Conservation (phyloP, 768 basidiomycete genomes). For the Wakefieldia striispora region DNA sequence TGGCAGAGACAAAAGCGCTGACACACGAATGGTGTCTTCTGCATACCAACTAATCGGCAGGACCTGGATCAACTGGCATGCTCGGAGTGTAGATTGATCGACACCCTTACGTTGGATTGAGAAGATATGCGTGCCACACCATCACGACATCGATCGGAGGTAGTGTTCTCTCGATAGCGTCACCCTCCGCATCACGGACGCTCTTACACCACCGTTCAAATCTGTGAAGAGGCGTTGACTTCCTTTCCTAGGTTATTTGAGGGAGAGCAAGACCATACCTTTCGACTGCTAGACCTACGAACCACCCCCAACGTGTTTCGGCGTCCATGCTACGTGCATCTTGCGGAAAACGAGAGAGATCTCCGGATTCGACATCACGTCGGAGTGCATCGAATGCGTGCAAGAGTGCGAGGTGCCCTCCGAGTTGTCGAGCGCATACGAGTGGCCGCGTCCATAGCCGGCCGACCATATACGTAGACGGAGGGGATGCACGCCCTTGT, state of each 20-base stretch:
- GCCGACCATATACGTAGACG: background rate
- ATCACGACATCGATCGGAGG: constrained; percentile 38
- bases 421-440: constrained; percentile 21
- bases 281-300: constrained; percentile 35
- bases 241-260: background rate
- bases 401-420: constrained; percentile 27
- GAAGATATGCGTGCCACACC: constrained; percentile 38
- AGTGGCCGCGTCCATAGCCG: constrained; percentile 3
- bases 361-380: constrained; percentile 15
- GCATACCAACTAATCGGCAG: constrained; percentile 15
- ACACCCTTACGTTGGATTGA: constrained; percentile 30
- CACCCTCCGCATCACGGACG: background rate
- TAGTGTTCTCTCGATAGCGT: constrained; percentile 3
- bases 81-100: background rate
- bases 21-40: constrained; percentile 10
- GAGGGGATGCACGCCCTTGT: background rate
- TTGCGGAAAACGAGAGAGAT: constrained; percentile 12
- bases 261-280: constrained; percentile 12
- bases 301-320: constrained; percentile 34
- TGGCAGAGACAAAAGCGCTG: constrained; percentile 2
- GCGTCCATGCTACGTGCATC: constrained; percentile 9
- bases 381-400: constrained; percentile 24
- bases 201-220: constrained; percentile 34
- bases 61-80: background rate
- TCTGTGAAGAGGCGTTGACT: constrained; percentile 9